Percentiles rank a stretch among this genome's conserved stretches.
Conservation (phyloP, 2,329 filamentous ascomycete species). For the Fusarium nanum region DNA sequence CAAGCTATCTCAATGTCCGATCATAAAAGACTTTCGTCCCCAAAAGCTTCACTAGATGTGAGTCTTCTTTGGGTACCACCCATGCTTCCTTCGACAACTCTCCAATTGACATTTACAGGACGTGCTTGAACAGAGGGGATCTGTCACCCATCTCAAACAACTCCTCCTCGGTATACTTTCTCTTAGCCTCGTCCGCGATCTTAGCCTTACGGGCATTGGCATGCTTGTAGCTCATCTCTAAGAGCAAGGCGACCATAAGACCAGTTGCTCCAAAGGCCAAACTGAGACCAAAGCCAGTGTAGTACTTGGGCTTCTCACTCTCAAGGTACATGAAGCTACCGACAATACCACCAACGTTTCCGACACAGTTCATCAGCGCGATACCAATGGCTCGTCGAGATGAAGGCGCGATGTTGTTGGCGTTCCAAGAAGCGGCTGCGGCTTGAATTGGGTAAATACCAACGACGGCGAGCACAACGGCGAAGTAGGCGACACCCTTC, state of each 20-base stretch:
- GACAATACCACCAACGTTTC: slow-evolving; percentile 47
- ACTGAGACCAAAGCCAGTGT: slow-evolving; percentile 53
- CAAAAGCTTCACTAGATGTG: neutral
- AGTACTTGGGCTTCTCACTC: slow-evolving; percentile 61
- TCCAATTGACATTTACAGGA: slow-evolving; percentile 25
- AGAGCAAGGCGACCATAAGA: slow-evolving; percentile 46
- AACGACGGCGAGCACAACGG: slow-evolving; percentile 35
- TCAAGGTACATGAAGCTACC: slow-evolving; percentile 48
- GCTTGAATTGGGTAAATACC: slow-evolving; percentile 43
- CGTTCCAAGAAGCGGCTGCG: slow-evolving; percentile 42
- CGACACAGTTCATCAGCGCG: slow-evolving; percentile 48
- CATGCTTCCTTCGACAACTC: too few species aligned
- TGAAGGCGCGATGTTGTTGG: slow-evolving; percentile 42
- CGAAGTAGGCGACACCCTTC: slow-evolving; percentile 39
- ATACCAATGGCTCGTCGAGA: slow-evolving; percentile 51
- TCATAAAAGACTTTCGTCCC: neutral
- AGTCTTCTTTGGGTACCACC: neutral
- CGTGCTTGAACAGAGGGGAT: slow-evolving; percentile 50
- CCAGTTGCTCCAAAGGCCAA: slow-evolving; percentile 49
- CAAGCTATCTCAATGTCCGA: neutral
- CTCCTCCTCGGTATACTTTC: slow-evolving; percentile 48
- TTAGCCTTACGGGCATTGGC: slow-evolving; percentile 46
- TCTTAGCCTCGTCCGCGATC: slow-evolving; percentile 46
- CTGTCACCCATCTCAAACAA: slow-evolving; percentile 50
- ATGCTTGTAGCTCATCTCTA: slow-evolving; percentile 49